Conservation (phyloP, 2,329 filamentous ascomycete genomes). For the Claviceps sp. region DNA sequence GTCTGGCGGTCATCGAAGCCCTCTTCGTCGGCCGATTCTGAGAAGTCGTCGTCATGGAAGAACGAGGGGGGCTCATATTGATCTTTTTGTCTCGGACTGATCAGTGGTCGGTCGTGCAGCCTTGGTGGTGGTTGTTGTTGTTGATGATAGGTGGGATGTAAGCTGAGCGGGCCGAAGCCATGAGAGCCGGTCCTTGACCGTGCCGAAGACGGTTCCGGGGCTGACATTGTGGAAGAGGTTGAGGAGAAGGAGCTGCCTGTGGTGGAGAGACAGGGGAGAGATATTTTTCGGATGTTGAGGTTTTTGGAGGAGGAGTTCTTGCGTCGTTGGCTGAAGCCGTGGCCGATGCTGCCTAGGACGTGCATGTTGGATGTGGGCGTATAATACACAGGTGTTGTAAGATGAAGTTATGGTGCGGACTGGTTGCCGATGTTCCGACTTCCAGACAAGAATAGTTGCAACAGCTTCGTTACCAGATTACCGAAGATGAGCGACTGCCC, state of each 20-base stretch:
- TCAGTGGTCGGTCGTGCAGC: slow-evolving; percentile 23
- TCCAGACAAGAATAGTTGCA: no score
- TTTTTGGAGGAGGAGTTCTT: slow-evolving; percentile 23
- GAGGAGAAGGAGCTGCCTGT: slow-evolving; percentile 22
- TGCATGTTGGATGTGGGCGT: slow-evolving; percentile 17
- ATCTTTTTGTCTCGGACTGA: slow-evolving; percentile 9
- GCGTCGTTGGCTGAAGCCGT: slow-evolving; percentile 23
- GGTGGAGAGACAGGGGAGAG: slow-evolving; percentile 26
- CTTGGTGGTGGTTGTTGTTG: slow-evolving; percentile 17
- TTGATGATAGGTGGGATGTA: slow-evolving; percentile 19
- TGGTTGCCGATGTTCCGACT: no score
- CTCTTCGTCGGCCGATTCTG: slow-evolving; percentile 9
- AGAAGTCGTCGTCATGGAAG: slow-evolving; percentile 14
- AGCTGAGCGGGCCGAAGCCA: slow-evolving; percentile 20
- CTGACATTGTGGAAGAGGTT: slow-evolving; percentile 16
- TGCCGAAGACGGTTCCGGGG: slow-evolving; percentile 12
- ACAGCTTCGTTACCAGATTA: no score
- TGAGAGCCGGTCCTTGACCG: slow-evolving; percentile 11
- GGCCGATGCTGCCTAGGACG: slow-evolving; percentile 16
- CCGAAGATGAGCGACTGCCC: not conserved
- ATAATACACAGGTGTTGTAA: no score
- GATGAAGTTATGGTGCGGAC: no score
- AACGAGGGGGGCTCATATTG: slow-evolving; percentile 13
- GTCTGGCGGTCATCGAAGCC: slow-evolving; percentile 12
- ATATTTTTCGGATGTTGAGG: slow-evolving; percentile 28